Percentiles rank a stretch among this genome's conserved stretches.
Evolutionary conservation across 441 rosid genomes (phyloP).

Genomic region (Sinapis alba): DNA sequence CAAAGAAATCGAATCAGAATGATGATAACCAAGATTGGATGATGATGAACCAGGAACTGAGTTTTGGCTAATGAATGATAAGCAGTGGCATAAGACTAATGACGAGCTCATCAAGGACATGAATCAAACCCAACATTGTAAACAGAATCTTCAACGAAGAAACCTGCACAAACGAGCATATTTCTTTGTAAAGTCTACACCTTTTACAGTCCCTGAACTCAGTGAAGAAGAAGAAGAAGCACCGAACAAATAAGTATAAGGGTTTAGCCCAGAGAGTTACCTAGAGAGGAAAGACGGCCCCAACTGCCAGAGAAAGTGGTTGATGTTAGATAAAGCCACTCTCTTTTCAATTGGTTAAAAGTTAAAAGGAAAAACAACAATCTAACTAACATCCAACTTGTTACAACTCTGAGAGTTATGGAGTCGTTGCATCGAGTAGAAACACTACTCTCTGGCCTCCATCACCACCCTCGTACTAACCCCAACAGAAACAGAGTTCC

Average conservation of each 20-base stretch:
- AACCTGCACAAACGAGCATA: slow-evolving; percentile 17
- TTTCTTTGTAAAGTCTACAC: slow-evolving; percentile 29
- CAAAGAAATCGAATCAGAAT: slow-evolving; percentile 29
- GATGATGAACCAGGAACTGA: slow-evolving; percentile 29
- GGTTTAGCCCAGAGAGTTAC: slow-evolving; percentile 14
- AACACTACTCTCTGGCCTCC: slow-evolving; percentile 27
- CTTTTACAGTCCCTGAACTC: slow-evolving; percentile 26
- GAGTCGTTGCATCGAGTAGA: slow-evolving; percentile 25
- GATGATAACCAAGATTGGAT: slow-evolving; percentile 18
- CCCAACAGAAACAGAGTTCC: slow-evolving; percentile 9
- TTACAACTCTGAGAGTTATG: slow-evolving; percentile 1
- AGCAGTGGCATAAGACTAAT: slow-evolving; percentile 52
- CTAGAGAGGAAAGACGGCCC: slow-evolving; percentile 24
- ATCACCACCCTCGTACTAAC: slow-evolving; percentile 14
- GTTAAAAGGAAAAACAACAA: background rate
- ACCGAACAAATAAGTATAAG: slow-evolving; percentile 16
- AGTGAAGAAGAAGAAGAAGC: slow-evolving; percentile 9
- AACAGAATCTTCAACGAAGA: slow-evolving; percentile 30
- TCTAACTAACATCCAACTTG: background rate
- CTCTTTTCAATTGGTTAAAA: background rate
- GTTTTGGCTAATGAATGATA: slow-evolving; percentile 43
- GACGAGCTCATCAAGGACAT: slow-evolving; percentile 79
- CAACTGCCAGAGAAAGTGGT: slow-evolving; percentile 7
- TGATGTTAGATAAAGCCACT: slow-evolving; percentile 22
- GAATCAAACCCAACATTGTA: slow-evolving; percentile 55